phyloP scores from a whole-genome alignment of 768 basidiomycete genomes.

The Tricholoma sp. region DNA sequence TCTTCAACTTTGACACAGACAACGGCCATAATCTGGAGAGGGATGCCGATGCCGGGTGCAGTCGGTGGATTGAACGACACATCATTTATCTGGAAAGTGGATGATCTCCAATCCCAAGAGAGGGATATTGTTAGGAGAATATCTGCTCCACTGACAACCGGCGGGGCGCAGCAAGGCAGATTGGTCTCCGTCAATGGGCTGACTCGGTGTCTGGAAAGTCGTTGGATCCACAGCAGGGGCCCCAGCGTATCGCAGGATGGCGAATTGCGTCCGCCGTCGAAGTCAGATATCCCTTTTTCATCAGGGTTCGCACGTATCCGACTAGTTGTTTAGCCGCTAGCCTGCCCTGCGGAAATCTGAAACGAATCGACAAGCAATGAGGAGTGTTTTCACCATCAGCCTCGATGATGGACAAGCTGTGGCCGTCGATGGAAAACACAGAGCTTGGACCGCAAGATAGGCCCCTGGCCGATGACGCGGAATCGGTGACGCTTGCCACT shows the following conservation, averaged over 20 bases:
- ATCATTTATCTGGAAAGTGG: conserved; percentile 24
- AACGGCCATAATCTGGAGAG: conserved; percentile 35
- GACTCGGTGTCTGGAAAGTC: conserved; percentile 17
- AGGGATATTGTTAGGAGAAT: conserved; percentile 33
- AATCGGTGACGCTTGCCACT: conserved; percentile 30
- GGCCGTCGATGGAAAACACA: conserved; percentile 41
- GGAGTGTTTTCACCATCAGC: conserved; percentile 38
- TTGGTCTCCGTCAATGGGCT: conserved; percentile 30
- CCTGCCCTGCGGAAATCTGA: conserved; percentile 33
- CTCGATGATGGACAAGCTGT: conserved; percentile 48
- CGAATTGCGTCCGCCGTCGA: conserved; percentile 37
- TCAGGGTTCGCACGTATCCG: conserved; percentile 31
- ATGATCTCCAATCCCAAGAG: conserved; percentile 7
- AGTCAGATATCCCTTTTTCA: conserved; percentile 18
- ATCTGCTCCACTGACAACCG: conserved; percentile 36
- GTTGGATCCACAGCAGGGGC: conserved; percentile 40
- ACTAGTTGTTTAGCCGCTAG: conserved; percentile 39
- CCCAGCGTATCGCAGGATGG: conserved; percentile 45
- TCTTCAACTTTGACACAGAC: too few relatives aligned
- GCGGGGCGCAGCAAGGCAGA: conserved; percentile 26
- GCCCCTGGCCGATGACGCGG: conserved; percentile 30
- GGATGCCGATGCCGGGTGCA: conserved; percentile 38
- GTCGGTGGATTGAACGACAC: conserved; percentile 29
- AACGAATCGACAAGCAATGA: conserved; percentile 37
- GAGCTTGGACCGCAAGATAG: conserved; percentile 32